These are phyloP conservation scores for Xylaria sp. DNA, from an alignment of 2,329 filamentous ascomycete species.

Conservation along the genomic window DNA sequence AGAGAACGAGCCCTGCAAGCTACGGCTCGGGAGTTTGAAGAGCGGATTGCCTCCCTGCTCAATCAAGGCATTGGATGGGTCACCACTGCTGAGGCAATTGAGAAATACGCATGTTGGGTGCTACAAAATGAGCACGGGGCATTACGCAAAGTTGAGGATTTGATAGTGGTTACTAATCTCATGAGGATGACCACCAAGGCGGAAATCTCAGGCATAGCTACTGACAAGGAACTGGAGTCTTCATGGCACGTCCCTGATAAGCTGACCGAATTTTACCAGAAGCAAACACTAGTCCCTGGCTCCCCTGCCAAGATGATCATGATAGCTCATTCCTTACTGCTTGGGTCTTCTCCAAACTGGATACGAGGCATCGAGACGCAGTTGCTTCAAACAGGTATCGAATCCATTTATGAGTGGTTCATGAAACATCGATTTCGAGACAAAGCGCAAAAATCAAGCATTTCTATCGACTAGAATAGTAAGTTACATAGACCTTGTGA, in stretches of 20 bases:
- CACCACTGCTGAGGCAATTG: not conserved
- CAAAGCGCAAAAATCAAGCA: not conserved
- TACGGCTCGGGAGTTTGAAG: not conserved
- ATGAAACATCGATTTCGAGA: constrained; percentile 3
- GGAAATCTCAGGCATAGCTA: not conserved
- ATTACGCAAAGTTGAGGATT: not conserved
- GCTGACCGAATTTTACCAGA: not conserved
- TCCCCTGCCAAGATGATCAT: not conserved
- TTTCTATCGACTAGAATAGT: too few relatives aligned
- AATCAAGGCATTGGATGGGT: not conserved
- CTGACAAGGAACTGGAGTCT: not conserved
- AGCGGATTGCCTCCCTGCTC: not conserved
- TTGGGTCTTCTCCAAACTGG: not conserved
- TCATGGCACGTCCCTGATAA: not conserved
- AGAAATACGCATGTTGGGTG: not conserved
- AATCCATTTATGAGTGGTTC: not conserved
- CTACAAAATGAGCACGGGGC: not conserved
- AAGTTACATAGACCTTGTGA: too few relatives aligned
- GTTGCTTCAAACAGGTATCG: not conserved
- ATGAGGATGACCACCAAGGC: not conserved
- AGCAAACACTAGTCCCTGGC: not conserved
- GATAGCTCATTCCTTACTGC: not conserved
- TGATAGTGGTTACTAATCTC: not conserved
- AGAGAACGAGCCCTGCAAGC: not conserved
- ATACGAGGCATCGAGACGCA: not conserved